Evolutionary conservation across 192 early-diverging fungal species (phyloP), one percentile per base, ranked within the genome.

Genomic region (Rhizophlyctis rosea): DNA sequence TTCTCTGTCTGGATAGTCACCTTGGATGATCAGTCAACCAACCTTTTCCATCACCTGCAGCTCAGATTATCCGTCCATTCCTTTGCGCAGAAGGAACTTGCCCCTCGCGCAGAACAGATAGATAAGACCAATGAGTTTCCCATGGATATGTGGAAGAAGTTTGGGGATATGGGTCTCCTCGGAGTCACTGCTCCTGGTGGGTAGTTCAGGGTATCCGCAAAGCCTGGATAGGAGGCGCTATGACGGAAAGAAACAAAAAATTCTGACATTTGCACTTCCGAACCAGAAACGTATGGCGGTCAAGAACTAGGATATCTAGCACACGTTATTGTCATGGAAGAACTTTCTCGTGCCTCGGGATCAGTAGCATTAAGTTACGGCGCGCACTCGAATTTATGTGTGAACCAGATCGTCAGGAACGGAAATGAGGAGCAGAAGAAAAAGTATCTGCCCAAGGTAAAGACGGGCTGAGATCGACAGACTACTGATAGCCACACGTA

Each of bases 131-230:
- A 95, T 65, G 71, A 73, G 14, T 98, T 98, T 66, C 93, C 93
- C 1, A 90, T 86, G 88, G 92, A 94, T 65, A 94, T 95, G 93
- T 98, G 95, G 95, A 86, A 87, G 69, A 94, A 94, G 72, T 89
- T 98, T 68, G 95, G 95, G 52, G 83, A 89, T 34, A 98, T 98
- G 95, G 95, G 95, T 14, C 76, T 98, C 2, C 70, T 98, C 4
- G 95, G 95, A 50, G 83, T 98, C 56, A 98, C 95, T 23, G 92
- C 87, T 4, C 85, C 91, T 24, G 76, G 73, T 76, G 0, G n/a
- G 64, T 58, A 44, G 18, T 44, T 44, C 18, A n/a, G n/a, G n/a
- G n/a, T n/a, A n/a, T n/a, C n/a, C n/a, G n/a, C n/a, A n/a, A n/a
- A n/a, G n/a, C n/a, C n/a, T n/a, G n/a, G n/a, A n/a, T n/a, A n/a